Percentiles rank a stretch among this genome's conserved stretches.
Evolutionary conservation across 148 eudicot species (phyloP).

Genomic region (Silene uniflora): DNA sequence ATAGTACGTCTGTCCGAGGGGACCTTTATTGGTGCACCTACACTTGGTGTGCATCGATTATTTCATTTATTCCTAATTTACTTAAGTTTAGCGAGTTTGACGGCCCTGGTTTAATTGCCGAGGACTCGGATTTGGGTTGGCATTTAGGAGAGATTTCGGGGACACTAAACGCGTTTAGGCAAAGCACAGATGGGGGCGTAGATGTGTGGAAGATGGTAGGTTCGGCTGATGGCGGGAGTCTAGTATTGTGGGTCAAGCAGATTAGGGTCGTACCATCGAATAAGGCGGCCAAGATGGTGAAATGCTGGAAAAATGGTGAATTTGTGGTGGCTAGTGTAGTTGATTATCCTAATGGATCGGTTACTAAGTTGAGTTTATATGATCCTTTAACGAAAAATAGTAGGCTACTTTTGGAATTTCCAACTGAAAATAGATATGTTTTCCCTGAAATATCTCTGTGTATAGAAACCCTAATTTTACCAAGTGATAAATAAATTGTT

Average conservation of each 20-base stretch:
- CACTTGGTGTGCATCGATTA: slow-evolving; percentile 9
- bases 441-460: background rate
- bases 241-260: background rate
- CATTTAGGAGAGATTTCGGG: slow-evolving; percentile 12
- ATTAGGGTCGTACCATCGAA: background rate
- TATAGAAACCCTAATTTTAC: background rate
- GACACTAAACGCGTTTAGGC: background rate
- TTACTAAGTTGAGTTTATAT: slow-evolving; percentile 8
- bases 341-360: background rate
- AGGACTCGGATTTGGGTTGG: background rate
- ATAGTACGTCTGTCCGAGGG: background rate
- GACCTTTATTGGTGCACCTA: slow-evolving; percentile 9
- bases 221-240: background rate
- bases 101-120: background rate
- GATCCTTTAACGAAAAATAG: slow-evolving; percentile 1
- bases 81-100: slow-evolving; percentile 9
- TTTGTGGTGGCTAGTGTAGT: background rate
- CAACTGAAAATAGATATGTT: background rate
- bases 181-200: background rate
- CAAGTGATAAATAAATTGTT: background rate
- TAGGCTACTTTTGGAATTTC: background rate
- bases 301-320: slow-evolving; percentile 12
- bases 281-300: background rate
- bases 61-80: slow-evolving; percentile 4
- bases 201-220: slow-evolving; percentile 13